phyloP scores from a whole-genome alignment of 2,329 filamentous ascomycete genomes.

The Westerdykella ornata region DNA sequence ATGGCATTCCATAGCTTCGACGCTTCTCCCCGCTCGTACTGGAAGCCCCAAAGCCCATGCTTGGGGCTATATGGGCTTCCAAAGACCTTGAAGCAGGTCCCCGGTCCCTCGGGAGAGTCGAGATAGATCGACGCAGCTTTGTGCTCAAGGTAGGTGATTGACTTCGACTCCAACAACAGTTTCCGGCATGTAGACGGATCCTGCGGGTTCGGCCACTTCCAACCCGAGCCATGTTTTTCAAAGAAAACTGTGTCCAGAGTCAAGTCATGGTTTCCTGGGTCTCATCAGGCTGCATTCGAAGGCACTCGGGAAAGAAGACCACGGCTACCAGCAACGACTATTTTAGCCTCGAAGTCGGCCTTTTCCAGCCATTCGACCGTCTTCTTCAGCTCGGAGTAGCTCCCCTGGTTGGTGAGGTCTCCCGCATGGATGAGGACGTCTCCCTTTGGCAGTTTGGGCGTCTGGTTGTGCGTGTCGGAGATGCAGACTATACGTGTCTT shows the following conservation, averaged over 20 bases:
- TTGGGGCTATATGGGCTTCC: constrained; percentile 61
- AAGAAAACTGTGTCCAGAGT: constrained; percentile 62
- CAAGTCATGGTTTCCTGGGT: constrained; percentile 65
- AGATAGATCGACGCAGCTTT: constrained; percentile 50
- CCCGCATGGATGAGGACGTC: constrained; percentile 72
- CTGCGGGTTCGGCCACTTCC: constrained; percentile 54
- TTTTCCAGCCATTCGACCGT: constrained; percentile 61
- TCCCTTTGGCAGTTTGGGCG: constrained; percentile 59
- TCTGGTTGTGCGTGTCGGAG: constrained; percentile 67
- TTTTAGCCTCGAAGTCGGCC: constrained; percentile 61
- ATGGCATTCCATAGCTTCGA: constrained; percentile 54
- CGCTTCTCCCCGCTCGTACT: constrained; percentile 47
- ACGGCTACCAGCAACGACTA: constrained; percentile 58
- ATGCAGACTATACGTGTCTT: constrained; percentile 64
- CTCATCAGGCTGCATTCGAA: constrained; percentile 1
- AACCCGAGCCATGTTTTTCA: constrained; percentile 45
- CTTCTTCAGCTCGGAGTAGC: constrained; percentile 50
- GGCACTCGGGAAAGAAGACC: constrained; percentile 3
- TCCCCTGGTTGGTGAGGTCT: constrained; percentile 69
- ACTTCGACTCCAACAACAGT: constrained; percentile 46
- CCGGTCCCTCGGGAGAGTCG: constrained; percentile 48
- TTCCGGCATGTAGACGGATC: constrained; percentile 49
- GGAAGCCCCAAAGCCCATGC: constrained; percentile 59
- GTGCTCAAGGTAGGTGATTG: constrained; percentile 61
- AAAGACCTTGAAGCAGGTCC: constrained; percentile 60